Evolutionary conservation across 129 eudicot genomes (phyloP).

Genomic region (Cynara cardunculus): DNA sequence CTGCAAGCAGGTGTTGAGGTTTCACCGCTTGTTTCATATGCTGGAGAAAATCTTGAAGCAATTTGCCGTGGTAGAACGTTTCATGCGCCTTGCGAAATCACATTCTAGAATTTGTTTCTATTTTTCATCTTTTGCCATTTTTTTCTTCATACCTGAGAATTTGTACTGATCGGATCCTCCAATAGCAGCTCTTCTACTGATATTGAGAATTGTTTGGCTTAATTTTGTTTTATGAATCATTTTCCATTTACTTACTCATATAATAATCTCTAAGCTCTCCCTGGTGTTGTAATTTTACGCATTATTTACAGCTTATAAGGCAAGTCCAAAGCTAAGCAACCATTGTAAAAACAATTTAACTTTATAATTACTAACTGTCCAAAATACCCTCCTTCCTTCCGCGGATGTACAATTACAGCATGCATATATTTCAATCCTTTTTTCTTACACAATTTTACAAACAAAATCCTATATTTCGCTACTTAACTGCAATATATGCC

Average conservation of each 20-base stretch:
- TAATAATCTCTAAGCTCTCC: neutral
- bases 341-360: neutral
- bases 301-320: too few relatives aligned
- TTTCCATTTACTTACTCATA: neutral
- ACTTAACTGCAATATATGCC: slow-evolving; percentile 23
- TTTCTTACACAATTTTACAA: slow-evolving; percentile 24
- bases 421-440: slow-evolving; percentile 25
- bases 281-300: neutral
- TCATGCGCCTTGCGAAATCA: slow-evolving; percentile 98
- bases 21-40: slow-evolving; percentile 88
- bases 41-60: slow-evolving; percentile 95
- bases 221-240: slow-evolving; percentile 16
- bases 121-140: slow-evolving; percentile 4
- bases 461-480: slow-evolving; percentile 30
- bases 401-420: slow-evolving; percentile 18
- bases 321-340: neutral
- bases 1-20: slow-evolving; percentile 79
- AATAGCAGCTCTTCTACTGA: slow-evolving; percentile 5
- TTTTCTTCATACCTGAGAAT: slow-evolving; percentile 30
- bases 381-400: slow-evolving; percentile 1
- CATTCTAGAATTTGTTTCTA: slow-evolving; percentile 38
- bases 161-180: slow-evolving; percentile 16
- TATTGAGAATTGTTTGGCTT: slow-evolving; percentile 31
- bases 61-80: slow-evolving; percentile 97
- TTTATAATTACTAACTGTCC: slow-evolving; percentile 12